Conservation (phyloP, 2,329 filamentous ascomycete species). For the Leptodontidium sp. region DNA sequence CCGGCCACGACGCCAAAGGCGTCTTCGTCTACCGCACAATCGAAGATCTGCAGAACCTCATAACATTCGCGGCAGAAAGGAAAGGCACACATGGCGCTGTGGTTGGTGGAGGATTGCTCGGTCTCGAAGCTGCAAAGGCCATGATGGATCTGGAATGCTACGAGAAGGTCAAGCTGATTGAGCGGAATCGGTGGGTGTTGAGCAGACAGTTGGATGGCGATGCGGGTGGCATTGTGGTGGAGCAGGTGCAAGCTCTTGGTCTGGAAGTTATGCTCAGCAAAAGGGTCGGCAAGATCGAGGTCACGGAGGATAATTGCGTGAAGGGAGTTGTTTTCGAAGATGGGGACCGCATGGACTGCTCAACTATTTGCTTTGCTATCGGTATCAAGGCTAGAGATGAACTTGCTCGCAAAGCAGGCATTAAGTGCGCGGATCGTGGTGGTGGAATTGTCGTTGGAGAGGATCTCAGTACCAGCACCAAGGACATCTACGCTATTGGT, state of each 20-base stretch:
- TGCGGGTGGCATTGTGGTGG: conserved; percentile 81
- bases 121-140: conserved; percentile 88
- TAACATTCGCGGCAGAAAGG: conserved; percentile 72
- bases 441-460: conserved; percentile 72
- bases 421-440: conserved; percentile 75
- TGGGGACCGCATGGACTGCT: conserved; percentile 78
- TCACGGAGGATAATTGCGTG: conserved; percentile 72
- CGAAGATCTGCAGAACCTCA: conserved; percentile 79
- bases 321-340: conserved; percentile 82
- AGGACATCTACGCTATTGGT: conserved; percentile 85
- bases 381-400: conserved; percentile 85
- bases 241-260: conserved; percentile 80
- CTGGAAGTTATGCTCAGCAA: conserved; percentile 83
- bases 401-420: conserved; percentile 72
- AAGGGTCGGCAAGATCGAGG: conserved; percentile 75
- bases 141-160: conserved; percentile 87
- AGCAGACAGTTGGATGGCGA: conserved; percentile 84
- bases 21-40: conserved; percentile 93
- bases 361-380: conserved; percentile 88
- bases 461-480: conserved; percentile 72
- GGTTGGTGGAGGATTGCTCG: conserved; percentile 84
- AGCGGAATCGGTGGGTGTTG: conserved; percentile 83
- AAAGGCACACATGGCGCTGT: conserved; percentile 77
- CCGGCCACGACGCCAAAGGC: conserved; percentile 80
- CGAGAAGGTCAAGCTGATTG: conserved; percentile 77